These are phyloP conservation scores for Biscogniauxia marginata DNA, from an alignment of 2,329 filamentous ascomycete species.

Conservation along the genomic window DNA sequence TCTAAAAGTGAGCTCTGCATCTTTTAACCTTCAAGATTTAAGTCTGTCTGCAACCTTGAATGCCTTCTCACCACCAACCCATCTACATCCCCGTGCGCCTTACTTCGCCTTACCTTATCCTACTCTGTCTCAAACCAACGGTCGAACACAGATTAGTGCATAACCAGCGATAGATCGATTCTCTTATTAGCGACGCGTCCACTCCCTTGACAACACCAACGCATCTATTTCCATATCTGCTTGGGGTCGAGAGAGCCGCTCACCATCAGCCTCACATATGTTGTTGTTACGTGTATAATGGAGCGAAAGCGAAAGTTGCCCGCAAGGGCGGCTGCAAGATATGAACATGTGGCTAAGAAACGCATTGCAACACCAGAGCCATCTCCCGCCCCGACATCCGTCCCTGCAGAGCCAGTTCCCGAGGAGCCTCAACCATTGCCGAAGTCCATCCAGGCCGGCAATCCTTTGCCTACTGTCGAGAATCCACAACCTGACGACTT, in stretches of 20 bases:
- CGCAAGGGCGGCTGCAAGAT: slow-evolving; percentile 59
- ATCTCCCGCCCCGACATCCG: slow-evolving; percentile 38
- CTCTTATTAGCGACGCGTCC: neutral
- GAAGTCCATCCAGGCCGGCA: slow-evolving; percentile 60
- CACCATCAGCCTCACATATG: slow-evolving; percentile 9
- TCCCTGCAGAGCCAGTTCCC: slow-evolving; percentile 37
- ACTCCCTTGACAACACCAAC: neutral
- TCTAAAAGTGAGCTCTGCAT: neutral
- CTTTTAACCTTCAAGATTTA: neutral
- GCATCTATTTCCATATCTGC: neutral
- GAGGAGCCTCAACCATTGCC: slow-evolving; percentile 49
- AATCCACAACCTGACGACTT: slow-evolving; percentile 65
- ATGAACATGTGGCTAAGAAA: slow-evolving; percentile 60
- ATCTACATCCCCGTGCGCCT: neutral
- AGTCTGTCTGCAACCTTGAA: neutral
- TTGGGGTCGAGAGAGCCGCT: neutral
- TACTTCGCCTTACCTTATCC: neutral
- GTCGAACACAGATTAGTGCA: neutral
- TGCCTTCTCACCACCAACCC: neutral
- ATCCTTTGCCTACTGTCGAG: slow-evolving; percentile 69
- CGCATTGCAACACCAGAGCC: slow-evolving; percentile 54
- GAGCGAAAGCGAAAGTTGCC: slow-evolving; percentile 67
- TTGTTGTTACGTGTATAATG: slow-evolving; percentile 41
- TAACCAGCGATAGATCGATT: neutral
- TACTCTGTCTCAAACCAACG: neutral